Conservation (phyloP, 768 basidiomycete genomes). For the Butyriboletus loyo region DNA sequence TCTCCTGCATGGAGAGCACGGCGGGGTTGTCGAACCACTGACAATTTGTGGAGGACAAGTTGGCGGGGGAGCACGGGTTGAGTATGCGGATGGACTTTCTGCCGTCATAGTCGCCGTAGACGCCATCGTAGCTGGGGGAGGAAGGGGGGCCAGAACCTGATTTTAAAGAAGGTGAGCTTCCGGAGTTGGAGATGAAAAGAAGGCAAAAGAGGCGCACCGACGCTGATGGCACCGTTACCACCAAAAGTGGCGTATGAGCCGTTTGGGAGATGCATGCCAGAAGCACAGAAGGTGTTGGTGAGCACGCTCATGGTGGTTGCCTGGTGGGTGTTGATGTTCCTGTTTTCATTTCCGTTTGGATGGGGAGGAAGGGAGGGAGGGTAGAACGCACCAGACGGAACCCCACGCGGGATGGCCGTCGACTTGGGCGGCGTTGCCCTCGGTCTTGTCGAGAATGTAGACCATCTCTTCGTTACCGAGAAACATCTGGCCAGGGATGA, state of each 20-base stretch:
- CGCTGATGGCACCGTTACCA: constrained; percentile 65
- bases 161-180: constrained; percentile 27
- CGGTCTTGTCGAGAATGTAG: constrained; percentile 87
- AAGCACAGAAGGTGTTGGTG: constrained; percentile 77
- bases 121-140: constrained; percentile 44
- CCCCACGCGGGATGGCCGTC: constrained; percentile 75
- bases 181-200: constrained; percentile 2
- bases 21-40: constrained; percentile 70
- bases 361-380: not conserved
- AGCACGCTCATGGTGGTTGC: constrained; percentile 36
- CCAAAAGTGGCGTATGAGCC: constrained; percentile 73
- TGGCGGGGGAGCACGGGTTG: constrained; percentile 57
- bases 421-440: constrained; percentile 65
- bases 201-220: constrained; percentile 29
- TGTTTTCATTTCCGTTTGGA: not conserved
- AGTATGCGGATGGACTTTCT: constrained; percentile 76
- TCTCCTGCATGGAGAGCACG: constrained; percentile 57
- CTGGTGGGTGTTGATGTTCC: constrained; percentile 19
- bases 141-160: constrained; percentile 34
- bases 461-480: constrained; percentile 76
- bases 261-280: constrained; percentile 77
- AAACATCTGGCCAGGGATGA: constrained; percentile 54
- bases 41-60: constrained; percentile 48
- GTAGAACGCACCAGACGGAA: constrained; percentile 49
- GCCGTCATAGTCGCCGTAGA: constrained; percentile 79